Evolutionary conservation across 345 rosid species (phyloP), one percentile per base, ranked within the genome.

Genomic region (Eutrema heterophyllum): DNA sequence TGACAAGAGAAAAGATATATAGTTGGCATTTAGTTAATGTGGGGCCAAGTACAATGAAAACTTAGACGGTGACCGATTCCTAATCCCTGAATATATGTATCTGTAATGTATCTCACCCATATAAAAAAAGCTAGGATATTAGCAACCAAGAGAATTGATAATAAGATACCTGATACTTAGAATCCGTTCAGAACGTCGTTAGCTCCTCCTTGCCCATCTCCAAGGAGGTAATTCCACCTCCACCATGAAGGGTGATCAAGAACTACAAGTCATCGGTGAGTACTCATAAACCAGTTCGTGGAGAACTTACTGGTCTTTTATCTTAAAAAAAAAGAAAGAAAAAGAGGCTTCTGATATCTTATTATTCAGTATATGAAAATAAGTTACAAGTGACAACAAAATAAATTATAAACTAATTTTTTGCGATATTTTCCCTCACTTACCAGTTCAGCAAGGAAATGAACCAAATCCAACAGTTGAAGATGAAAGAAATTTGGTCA

Each of bases 191-290:
- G 29, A 58, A 38, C 29, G 24, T 32, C 24, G 0, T 50, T 69
- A 9, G 67, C 49, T 49, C 73, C 56, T 50, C 67, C 61, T 64
- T 13, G 32, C 40, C 26, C 68, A 58, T 58, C 73, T 66, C 38
- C 21, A 30, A 56, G 56, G 60, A 59, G 50, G 70, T 29, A 3
- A 26, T 57, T 55, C 74, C 62, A 71, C 29, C 6, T 65, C 46
- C 64, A 61, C 67, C 26, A 78, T 78, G 81, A 72, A 67, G 18
- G 66, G 40, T 9, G 78, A 67, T 44, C 78, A 72, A 72, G 78
- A 72, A 67, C 64, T 78, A 45, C 81, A 78, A 61, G 70, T 72
- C 40, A 78, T 72, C 7, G 74, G 81, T 78, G 64, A 78, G 81
- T 66, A 45, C 27, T 2, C 64, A 55, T 45, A 14, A 63, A 21